phyloP scores from a whole-genome alignment of 805 yeast species.

The Candida cerambycidarum region DNA sequence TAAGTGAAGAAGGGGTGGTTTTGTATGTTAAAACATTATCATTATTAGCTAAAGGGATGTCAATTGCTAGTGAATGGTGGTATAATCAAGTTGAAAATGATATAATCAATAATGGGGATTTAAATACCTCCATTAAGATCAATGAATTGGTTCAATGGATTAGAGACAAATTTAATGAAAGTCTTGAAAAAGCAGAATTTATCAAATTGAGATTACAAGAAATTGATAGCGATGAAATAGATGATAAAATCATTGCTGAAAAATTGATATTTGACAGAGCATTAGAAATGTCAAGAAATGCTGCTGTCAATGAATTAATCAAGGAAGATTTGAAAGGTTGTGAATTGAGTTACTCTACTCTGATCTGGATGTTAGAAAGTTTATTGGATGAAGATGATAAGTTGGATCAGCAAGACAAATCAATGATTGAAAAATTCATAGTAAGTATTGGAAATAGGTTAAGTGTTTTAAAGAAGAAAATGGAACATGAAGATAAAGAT shows the following conservation, averaged over 20 bases:
- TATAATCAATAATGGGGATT: constrained; percentile 9
- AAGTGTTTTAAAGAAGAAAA: constrained; percentile 63
- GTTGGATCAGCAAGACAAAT: constrained; percentile 70
- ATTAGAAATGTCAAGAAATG: constrained; percentile 84
- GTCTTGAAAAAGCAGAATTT: constrained; percentile 84
- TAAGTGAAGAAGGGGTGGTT: constrained; percentile 84
- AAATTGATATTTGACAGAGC: constrained; percentile 90
- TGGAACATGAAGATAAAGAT: constrained; percentile 20
- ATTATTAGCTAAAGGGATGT: constrained; percentile 82
- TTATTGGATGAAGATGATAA: constrained; percentile 55
- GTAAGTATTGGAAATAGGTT: constrained; percentile 80
- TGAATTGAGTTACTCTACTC: constrained; percentile 85
- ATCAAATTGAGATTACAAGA: constrained; percentile 58
- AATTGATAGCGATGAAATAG: constrained; percentile 22
- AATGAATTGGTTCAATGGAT: constrained; percentile 88
- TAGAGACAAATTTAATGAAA: constrained; percentile 83
- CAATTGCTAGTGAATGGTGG: constrained; percentile 91
- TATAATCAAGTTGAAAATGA: constrained; percentile 35
- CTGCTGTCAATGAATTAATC: constrained; percentile 83
- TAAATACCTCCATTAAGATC: constrained; percentile 38
- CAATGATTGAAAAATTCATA: constrained; percentile 77
- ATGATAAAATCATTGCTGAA: constrained; percentile 60
- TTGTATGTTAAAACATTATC: constrained; percentile 83
- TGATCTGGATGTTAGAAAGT: constrained; percentile 95
- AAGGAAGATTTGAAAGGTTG: constrained; percentile 74